Evolutionary conservation across 2,329 filamentous ascomycete genomes (phyloP), one percentile per base, ranked within the genome.

Genomic region (Graphilbum ipis-grandicollis): DNA sequence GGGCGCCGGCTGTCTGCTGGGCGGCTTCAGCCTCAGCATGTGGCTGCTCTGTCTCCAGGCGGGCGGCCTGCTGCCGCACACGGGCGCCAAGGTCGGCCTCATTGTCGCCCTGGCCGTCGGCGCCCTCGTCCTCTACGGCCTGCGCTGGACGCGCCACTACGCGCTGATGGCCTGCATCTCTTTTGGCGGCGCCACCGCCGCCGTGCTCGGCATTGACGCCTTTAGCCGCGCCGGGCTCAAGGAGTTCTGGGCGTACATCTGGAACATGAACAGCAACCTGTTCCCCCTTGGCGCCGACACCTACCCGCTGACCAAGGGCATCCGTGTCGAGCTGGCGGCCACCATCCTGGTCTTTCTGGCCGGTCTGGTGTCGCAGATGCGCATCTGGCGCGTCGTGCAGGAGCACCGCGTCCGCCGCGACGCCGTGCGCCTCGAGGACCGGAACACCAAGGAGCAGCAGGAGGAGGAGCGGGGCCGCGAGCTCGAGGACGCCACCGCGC

Each of bases 231-330:
- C 85, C n/a, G 88, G 88, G 0, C 60, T 93, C 47, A 94, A 93
- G 54, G 88, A 96, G 53, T 94, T 94, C 47, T 96, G 88, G 88
- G 68, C 83, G 6, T 96, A 92, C 52, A 66, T 93, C 28, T 96
- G 88, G 88, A 62, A 61, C 33, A 57, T 96, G 29, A 94, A 94
- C 53, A 62, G 74, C 31, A 66, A 79, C 35, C 60, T 85, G 1
- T 96, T 96, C 48, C 86, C 86, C 0, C 58, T 84, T 2, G 69
- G 72, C 28, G 79, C 79, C 1, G 63, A 66, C 34, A 84, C 80
- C 0, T 96, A 93, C 51, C 88, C 88, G 0, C 60, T 93, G 12
- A 94, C 84, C 0, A 79, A 76, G 47, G 83, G 82, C 3, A 90
- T 94, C 39, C 73, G 75, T 29, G 86, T 90, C 13, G 88, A 96